Evolutionary conservation across 2,329 filamentous ascomycete genomes (phyloP).

Genomic region (Diplodia intermedia): DNA sequence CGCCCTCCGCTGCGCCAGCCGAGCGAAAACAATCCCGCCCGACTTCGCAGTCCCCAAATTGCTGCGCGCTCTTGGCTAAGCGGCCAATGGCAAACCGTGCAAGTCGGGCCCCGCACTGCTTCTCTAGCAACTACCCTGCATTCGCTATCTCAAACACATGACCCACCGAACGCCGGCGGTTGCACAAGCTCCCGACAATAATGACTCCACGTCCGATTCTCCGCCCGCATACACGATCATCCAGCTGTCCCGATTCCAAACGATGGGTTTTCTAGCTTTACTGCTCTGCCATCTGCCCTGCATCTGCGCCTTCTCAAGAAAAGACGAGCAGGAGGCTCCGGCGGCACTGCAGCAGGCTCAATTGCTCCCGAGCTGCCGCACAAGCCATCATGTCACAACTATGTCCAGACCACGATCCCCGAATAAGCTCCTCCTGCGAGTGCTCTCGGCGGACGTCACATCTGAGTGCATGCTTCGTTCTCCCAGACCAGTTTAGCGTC

Average conservation of each 20-base stretch:
- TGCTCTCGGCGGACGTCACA: slow-evolving; percentile 6
- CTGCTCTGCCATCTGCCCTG: not conserved
- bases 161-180: not conserved
- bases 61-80: not conserved
- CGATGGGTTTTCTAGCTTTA: not conserved
- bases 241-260: too few relatives aligned
- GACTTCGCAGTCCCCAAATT: not conserved
- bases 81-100: not conserved
- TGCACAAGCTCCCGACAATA: not conserved
- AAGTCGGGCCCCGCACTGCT: not conserved
- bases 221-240: not conserved
- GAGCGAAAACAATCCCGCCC: not conserved
- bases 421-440: not conserved
- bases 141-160: not conserved
- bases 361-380: not conserved
- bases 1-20: not conserved
- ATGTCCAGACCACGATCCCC: not conserved
- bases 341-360: not conserved
- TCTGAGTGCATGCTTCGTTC: not conserved
- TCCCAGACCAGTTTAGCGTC: not conserved
- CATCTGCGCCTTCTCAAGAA: not conserved
- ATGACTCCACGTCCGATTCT: not conserved
- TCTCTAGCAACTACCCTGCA: not conserved
- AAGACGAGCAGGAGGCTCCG: not conserved
- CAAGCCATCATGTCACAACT: not conserved